These are phyloP conservation scores for Candida pseudocylindracea DNA, from an alignment of 1,139 yeast species.

Conservation along the genomic window DNA sequence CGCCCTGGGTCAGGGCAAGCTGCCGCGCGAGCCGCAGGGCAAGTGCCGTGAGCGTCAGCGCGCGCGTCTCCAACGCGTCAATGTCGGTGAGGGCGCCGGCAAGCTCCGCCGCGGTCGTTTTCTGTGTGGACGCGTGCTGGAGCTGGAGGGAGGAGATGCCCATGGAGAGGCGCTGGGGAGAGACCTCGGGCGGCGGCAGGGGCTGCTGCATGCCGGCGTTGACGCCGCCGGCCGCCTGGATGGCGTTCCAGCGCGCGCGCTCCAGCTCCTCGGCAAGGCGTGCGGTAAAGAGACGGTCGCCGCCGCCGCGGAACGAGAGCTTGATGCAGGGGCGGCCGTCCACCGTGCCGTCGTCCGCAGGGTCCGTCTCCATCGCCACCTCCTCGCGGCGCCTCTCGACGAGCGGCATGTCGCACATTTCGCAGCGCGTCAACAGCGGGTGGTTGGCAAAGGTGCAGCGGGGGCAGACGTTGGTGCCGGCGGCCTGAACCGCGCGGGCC, in stretches of 20 bases:
- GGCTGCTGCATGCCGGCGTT: constrained; percentile 31
- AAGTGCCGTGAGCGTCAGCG: constrained; percentile 21
- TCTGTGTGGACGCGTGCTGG: too few relatives aligned
- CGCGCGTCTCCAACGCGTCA: constrained; percentile 7
- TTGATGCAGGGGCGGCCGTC: constrained; percentile 24
- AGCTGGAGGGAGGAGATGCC: constrained; percentile 33
- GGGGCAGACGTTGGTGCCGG: constrained; percentile 22
- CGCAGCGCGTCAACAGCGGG: constrained; percentile 57
- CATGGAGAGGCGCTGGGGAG: constrained; percentile 54
- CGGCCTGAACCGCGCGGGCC: background rate
- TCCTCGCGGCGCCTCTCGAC: background rate
- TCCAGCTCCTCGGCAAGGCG: constrained; percentile 5
- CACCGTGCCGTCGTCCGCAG: constrained; percentile 12
- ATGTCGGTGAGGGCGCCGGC: too few relatives aligned
- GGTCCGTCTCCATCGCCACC: constrained; percentile 2
- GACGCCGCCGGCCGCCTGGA: constrained; percentile 40
- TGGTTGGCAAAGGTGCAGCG: constrained; percentile 77
- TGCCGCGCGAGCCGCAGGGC: constrained; percentile 5
- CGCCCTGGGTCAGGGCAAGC: constrained; percentile 1
- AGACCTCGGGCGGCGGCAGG: constrained; percentile 50
- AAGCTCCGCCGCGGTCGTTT: too few relatives aligned
- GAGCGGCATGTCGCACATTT: constrained; percentile 48
- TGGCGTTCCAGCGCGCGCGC: constrained; percentile 18
- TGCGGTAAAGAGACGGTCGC: constrained; percentile 6
- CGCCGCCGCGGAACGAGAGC: constrained; percentile 13